Evolutionary conservation across 2,329 filamentous ascomycete species (phyloP).

Genomic region (Phialophora chinensis): DNA sequence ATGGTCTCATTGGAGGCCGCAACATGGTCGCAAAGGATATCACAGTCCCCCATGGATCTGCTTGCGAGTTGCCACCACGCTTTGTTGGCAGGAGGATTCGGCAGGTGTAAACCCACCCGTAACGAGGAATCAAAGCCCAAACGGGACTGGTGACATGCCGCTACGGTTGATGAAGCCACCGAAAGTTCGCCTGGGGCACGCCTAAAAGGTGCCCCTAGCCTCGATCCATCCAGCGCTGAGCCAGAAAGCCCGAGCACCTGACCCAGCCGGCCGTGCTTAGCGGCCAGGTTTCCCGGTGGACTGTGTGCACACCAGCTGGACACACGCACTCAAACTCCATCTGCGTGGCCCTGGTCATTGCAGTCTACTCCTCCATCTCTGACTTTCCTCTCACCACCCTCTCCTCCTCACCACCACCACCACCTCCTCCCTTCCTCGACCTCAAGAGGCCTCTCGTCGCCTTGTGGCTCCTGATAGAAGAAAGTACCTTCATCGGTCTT

Average conservation of each 20-base stretch:
- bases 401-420: slow-evolving; percentile 30
- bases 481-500: slow-evolving; percentile 35
- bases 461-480: slow-evolving; percentile 38
- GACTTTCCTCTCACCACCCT: slow-evolving; percentile 45
- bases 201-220: slow-evolving; percentile 12
- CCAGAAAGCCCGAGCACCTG: slow-evolving; percentile 10
- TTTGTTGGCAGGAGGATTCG: slow-evolving; percentile 3
- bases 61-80: background rate
- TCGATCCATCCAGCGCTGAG: background rate
- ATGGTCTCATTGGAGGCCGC: slow-evolving; percentile 1
- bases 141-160: slow-evolving; percentile 16
- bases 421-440: slow-evolving; percentile 36
- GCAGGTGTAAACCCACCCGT: background rate
- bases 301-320: background rate
- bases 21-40: background rate
- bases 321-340: slow-evolving; percentile 4
- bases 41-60: background rate
- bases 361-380: background rate
- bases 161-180: slow-evolving; percentile 14
- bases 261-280: slow-evolving; percentile 11
- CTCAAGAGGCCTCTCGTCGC: slow-evolving; percentile 24
- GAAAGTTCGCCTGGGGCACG: slow-evolving; percentile 14
- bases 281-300: slow-evolving; percentile 20
- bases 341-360: background rate
- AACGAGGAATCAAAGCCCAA: background rate